Evolutionary conservation across 768 basidiomycete genomes (phyloP), one percentile per base, ranked within the genome.

Genomic region (Gloeopeniophorella convolvens): DNA sequence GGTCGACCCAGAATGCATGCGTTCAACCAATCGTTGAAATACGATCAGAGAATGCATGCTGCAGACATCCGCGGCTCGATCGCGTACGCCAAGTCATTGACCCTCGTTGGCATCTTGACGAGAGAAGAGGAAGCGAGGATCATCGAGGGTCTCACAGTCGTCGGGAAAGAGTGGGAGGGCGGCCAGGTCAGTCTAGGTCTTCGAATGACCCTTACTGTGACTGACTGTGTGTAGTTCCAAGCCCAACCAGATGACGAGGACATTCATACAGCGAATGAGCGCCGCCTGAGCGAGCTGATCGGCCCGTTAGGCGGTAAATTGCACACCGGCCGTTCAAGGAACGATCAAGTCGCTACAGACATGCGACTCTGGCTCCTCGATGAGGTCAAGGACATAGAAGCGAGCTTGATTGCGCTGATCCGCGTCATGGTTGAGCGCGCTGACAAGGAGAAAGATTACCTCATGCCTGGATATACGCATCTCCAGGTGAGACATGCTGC

Each of bases 261-360:
- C 63, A 98, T 99, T 52, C 95, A 98, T 66, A 99, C 96, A 11
- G 96, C 96, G 46, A 99, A 98, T 62, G 96, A 99, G 65, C 82
- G 96, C 40, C 80, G 96, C 34, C 68, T 99, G 58, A 89, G 83
- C 55, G 95, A 99, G 70, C 69, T 99, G 45, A 90, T 98, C 46
- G 96, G 96, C 0, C 74, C 88, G 12, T 78, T 91, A 13, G 93
- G 90, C 5, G 96, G 96, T 3, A 99, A 98, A 68, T 74, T 99
- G 35, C 96, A 99, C 64, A 99, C 96, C 0, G 96, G 96, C 24
- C 82, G 96, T 52, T 95, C 92, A 43, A 79, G 96, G 46, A 99
- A 99, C 66, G 96, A 99, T 65, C 96, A 99, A 66, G 95, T 97
- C 54, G 93, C 95, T 3, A 99, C 96, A 1, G 96, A 99, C 64